Base-by-base conservation (phyloP, 2,329 filamentous ascomycete species). In the Cladosporium colombiae region DNA sequence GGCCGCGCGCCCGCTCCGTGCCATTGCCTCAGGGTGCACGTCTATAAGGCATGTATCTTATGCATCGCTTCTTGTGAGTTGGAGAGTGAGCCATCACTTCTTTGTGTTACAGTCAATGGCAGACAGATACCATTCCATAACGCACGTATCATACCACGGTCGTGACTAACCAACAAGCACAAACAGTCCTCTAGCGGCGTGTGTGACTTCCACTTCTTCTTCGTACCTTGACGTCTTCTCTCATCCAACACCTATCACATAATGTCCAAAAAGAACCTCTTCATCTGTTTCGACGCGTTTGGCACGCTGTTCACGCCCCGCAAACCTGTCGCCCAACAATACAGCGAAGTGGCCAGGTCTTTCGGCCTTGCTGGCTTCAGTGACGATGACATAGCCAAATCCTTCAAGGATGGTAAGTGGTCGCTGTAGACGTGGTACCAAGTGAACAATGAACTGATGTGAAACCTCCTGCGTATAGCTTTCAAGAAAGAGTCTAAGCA, bases 251-350 rank as follows among this genome's bases (percentile, higher is more conserved):
- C 10, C n/a, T 13, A 46, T 46, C 40, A 46, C 40, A 46, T 46
- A 11, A 70, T 69, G 69, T 46, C 69, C 49, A 73, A 71, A 63
- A 68, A 71, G 21, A 85, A 86, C 67, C 79, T 89, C 1, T 75
- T 89, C 0, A 74, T 89, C 1, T 86, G 85, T 67, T 85, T 89
- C 62, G 87, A 90, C 73, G 87, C 87, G 5, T 89, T 89, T 69
- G 86, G 85, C n/a, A 90, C 87, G 0, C 78, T 90, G 2, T 89
- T 88, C 75, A 77, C 75, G 13, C 86, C 86, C 0, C 82, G 78
- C 58, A 70, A 72, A 11, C 77, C 84, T 1, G 81, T 89, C 8
- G 77, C 80, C 5, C 73, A 78, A 62, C 84, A 88, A 69, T 90
- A 90, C 73, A 80, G 76, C 44, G 75, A 80, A 23, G 78, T 85